Base-by-base conservation (phyloP, 1,284 basidiomycete genomes). In the Pseudozyma hubeiensis region DNA sequence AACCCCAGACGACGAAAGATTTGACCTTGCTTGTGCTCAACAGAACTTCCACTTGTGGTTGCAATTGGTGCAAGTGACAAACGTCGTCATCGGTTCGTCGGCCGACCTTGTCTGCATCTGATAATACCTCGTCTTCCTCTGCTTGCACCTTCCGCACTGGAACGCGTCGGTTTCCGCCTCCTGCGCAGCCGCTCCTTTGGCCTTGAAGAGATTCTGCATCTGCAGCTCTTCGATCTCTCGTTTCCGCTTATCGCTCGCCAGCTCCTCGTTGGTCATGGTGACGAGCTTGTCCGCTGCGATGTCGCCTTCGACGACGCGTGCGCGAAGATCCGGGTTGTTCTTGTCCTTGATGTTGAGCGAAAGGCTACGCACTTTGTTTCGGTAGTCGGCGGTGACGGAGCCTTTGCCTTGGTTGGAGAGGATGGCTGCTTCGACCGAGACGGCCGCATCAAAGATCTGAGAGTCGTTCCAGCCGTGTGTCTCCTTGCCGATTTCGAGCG, bases 101-200 rank as follows among this genome's bases (percentile, higher is more conserved):
- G 82, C 82, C 40, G 80, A 81, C 19, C 82, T 55, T 10, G 82
- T 84, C 59, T 81, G 81, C 78, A 83, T 83, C 68, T 84, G 81
- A 58, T 81, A 84, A 58, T 84, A 84, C 37, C 78, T 63, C 39
- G 75, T 78, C 65, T 82, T 83, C 29, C 80, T 56, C 68, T 83
- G 77, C 64, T 84, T 81, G 89, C 96, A 99, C 78, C 93, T 89
- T 17, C 90, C 88, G 82, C 97, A 99, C 85, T 98, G 94, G 91
- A 99, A 99, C 1, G 94, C 94, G 77, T 96, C 94, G 0, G 97
- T 99, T 85, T 99, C 96, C 14, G 96, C 95, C 85, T 88, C 85
- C 55, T 85, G 85, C 73, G 95, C 92, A 14, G 89, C 93, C 0
- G 95, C 96, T 4, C 92, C 93, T 16, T 97, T 90, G 2, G 95